Evolutionary conservation across 495 filamentous ascomycete species (phyloP).

Genomic region (Cladorrhinum samala): DNA sequence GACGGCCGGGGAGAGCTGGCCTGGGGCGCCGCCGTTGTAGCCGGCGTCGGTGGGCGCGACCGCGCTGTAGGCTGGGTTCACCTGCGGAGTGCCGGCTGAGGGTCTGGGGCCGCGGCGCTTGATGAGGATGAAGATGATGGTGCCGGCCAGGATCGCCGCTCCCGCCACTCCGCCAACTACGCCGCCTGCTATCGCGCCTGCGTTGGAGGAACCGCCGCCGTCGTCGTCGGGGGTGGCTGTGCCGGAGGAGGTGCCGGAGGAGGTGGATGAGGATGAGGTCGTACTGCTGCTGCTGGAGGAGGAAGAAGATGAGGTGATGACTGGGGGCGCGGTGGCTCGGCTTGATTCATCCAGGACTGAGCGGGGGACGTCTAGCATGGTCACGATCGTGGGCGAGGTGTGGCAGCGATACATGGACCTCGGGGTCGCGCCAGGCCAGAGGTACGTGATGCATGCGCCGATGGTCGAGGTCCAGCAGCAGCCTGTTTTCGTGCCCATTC

Average conservation of each 20-base stretch:
- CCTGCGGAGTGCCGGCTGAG: not conserved
- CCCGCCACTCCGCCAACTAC: conserved; percentile 24
- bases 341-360: conserved; percentile 24
- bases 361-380: conserved; percentile 28
- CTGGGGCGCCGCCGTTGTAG: conserved; percentile 5
- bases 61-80: conserved; percentile 12
- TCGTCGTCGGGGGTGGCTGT: not conserved
- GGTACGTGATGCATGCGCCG: conserved; percentile 30
- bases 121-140: conserved; percentile 17
- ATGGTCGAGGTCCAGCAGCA: conserved; percentile 22
- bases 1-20: conserved; percentile 15
- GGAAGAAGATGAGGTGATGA: not conserved
- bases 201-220: conserved; percentile 13
- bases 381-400: conserved; percentile 12
- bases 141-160: conserved; percentile 14
- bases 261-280: not conserved
- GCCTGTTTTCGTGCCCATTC: conserved; percentile 21
- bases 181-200: conserved; percentile 24
- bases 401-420: conserved; percentile 36
- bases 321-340: conserved; percentile 7
- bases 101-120: conserved; percentile 15
- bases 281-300: conserved; percentile 1
- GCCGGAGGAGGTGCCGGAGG: not conserved
- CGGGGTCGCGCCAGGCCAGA: conserved; percentile 26
- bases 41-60: conserved; percentile 8